Percentiles rank a stretch among this genome's conserved stretches.
These are phyloP conservation scores for Eucalyptus pauciflora DNA, from an alignment of 345 rosid genomes.

Conservation along the genomic window DNA sequence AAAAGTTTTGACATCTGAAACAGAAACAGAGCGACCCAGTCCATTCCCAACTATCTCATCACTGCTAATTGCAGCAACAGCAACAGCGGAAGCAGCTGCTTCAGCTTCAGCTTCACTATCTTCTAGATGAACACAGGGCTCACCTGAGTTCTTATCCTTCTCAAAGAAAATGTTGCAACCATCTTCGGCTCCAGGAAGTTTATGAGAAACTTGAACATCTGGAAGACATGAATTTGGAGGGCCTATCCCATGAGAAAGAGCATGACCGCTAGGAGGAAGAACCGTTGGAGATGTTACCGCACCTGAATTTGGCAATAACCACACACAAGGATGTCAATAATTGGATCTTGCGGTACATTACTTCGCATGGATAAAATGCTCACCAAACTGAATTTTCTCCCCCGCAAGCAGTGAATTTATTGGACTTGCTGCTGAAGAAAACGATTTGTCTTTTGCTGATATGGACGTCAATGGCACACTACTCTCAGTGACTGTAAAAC, in stretches of 20 bases:
- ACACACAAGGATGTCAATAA: neutral
- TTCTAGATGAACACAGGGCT: slow-evolving; percentile 45
- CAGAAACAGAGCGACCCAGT: slow-evolving; percentile 30
- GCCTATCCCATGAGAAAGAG: slow-evolving; percentile 46
- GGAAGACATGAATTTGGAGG: slow-evolving; percentile 40
- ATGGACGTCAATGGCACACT: slow-evolving; percentile 39
- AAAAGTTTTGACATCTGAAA: slow-evolving; percentile 49
- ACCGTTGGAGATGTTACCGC: slow-evolving; percentile 87
- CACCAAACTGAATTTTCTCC: slow-evolving; percentile 97
- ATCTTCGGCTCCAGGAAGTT: slow-evolving; percentile 27
- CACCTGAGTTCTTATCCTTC: slow-evolving; percentile 43
- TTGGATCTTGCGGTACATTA: neutral
- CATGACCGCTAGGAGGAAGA: slow-evolving; percentile 35
- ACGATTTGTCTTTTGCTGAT: slow-evolving; percentile 48
- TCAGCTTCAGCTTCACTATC: slow-evolving; percentile 73
- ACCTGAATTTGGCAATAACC: slow-evolving; percentile 30
- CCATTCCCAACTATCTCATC: slow-evolving; percentile 60
- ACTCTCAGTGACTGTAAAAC: slow-evolving; percentile 34
- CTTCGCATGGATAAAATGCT: neutral
- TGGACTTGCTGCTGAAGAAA: slow-evolving; percentile 57
- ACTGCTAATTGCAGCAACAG: slow-evolving; percentile 87
- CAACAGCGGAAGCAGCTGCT: slow-evolving; percentile 91
- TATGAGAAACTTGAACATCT: slow-evolving; percentile 34
- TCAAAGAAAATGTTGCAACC: slow-evolving; percentile 57
- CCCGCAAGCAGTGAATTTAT: slow-evolving; percentile 84